These are phyloP conservation scores for Penicillium lividum DNA, from an alignment of 495 filamentous ascomycete species.

Conservation along the genomic window DNA sequence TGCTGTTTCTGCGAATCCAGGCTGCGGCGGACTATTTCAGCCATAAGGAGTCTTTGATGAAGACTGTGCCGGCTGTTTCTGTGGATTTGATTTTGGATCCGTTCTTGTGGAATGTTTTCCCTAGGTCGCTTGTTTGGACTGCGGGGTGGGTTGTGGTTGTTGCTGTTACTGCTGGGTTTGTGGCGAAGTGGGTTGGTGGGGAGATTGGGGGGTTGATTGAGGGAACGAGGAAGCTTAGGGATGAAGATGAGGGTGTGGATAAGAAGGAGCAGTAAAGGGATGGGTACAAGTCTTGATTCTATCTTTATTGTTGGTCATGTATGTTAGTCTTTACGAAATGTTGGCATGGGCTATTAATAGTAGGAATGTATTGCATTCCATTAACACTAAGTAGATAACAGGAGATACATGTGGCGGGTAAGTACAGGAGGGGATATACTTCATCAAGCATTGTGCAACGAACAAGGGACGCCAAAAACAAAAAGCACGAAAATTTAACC, in stretches of 20 bases:
- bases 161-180: conserved; percentile 50
- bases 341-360: background rate
- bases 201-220: conserved; percentile 34
- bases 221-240: conserved; percentile 19
- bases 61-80: conserved; percentile 66
- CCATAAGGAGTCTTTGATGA: conserved; percentile 71
- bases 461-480: background rate
- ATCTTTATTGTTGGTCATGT: background rate
- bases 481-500: background rate
- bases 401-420: conserved; percentile 17
- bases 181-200: conserved; percentile 34
- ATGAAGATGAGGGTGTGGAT: conserved; percentile 2
- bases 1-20: conserved; percentile 75
- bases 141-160: conserved; percentile 60
- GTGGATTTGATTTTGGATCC: conserved; percentile 91
- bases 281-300: background rate
- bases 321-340: background rate
- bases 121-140: conserved; percentile 68
- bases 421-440: conserved; percentile 33
- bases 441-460: conserved; percentile 8
- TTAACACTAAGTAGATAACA: conserved; percentile 2
- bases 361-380: background rate
- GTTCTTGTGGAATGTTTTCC: conserved; percentile 71
- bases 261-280: conserved; percentile 26
- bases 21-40: conserved; percentile 85